Evolutionary conservation across 306 rosid genomes (phyloP), one percentile per base, ranked within the genome.

Genomic region (Pterocarpus macrocarpus): DNA sequence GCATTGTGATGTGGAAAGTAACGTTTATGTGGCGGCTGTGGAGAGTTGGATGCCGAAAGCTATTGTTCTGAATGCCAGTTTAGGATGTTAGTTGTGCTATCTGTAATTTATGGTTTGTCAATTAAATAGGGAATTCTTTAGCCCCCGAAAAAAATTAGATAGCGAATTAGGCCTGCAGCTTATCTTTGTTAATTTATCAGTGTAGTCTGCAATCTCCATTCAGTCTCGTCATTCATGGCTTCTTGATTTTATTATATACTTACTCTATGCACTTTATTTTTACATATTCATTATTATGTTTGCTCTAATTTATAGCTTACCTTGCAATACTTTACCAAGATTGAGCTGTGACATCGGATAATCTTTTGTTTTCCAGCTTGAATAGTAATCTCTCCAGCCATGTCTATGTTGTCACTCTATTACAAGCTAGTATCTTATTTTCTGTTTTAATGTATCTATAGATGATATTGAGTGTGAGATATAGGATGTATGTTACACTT

Each of bases 21-120:
- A 30, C 35, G 7, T 13, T 36, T 22, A 28, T 17, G 15, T 50
- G 10, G 39, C 43, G 32, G 66, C 32, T 67, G 57, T 41, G 52
- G 67, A 53, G 74, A 36, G 62, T 63, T 75, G 73, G 49, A 12
- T 61, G 66, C 12, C 16, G 49, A 4, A 65, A 33, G 57, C 11
- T 30, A 49, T 35, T 34, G 15, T 57, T 35, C 69, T 47, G 73
- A 45, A 63, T 56, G 11, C 14, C 17, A 12, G 12, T 47, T 63
- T 8, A n/a, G 62, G 30, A 5, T 57, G 14, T 11, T 28, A 9
- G 15, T 17, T 44, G 62, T 67, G 0, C 58, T 6, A 30, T 38
- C 11, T 71, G 56, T 22, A 70, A 59, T 47, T 49, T 8, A 61
- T 39, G 65, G 39, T 63, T 5, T n/a, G 11, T 36, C 32, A 16